Base-by-base conservation (phyloP, 2,329 filamentous ascomycete species). In the Fusarium sp. region DNA sequence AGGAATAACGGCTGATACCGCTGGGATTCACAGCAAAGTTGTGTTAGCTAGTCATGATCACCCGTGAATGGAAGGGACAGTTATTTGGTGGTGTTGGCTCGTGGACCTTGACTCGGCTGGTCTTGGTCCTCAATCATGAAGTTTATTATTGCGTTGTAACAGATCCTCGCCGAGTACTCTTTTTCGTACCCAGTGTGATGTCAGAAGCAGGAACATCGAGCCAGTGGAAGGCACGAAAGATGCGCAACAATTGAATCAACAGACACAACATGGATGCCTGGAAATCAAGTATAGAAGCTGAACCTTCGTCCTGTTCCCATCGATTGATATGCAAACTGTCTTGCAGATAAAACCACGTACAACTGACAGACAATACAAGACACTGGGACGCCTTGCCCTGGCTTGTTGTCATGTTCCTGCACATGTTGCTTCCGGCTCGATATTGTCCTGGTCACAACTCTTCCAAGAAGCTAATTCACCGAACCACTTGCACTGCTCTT, bases 101-200 rank as follows among this genome's bases (percentile, higher is more conserved):
- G 56, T 70, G 63, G 57, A 72, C 62, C 63, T 66, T 26, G 72
- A 74, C 72, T 70, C 72, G 65, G 50, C 34, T 74, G 72, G 72
- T 67, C 72, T 70, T 43, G 55, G 61, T 62, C 72, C 68, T 62
- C 65, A 70, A 65, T 74, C 68, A 72, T 73, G 61, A 50, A 72
- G 58, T 74, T 69, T 74, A 74, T 69, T 74, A 74, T 74, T 74
- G 68, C 46, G 61, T 71, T 60, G 43, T 59, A 65, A 51, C 50
- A 49, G 54, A 46, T 58, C 50, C 34, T 59, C 23, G 41, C 46
- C 21, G 23, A 57, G 55, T 45, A 68, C 62, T 68, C 58, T 65
- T 59, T 41, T 51, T 60, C 39, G 58, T 67, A 65, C 43, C 14
- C 51, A 48, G 50, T 42, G 52, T 21, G 31, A 62, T 39, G 48